Evolutionary conservation across 2,329 filamentous ascomycete genomes (phyloP), one percentile per base, ranked within the genome.

Genomic region (Stemphylium beticola): DNA sequence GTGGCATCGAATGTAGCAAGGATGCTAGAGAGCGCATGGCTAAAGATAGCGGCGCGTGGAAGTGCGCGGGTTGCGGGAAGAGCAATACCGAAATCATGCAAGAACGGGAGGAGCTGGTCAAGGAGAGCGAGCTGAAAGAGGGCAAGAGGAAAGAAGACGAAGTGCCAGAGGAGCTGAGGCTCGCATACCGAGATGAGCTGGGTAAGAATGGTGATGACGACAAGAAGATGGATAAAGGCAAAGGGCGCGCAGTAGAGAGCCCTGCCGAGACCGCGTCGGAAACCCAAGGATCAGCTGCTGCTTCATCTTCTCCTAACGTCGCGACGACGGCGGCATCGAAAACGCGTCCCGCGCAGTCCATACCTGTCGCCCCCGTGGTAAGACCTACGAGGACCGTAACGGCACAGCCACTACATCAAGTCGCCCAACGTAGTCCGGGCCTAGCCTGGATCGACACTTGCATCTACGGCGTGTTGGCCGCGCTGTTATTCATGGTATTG

Each of bases 361-460:
- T 40, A 5, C 32, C 46, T 20, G 29, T 40, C 37, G 32, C 49
- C 8, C 49, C 55, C 0, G 22, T 45, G 2, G 49, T 53, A 17
- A 55, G 46, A 22, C 63, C 62, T 2, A 65, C 63, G 9, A 55
- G 64, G 22, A 67, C 60, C 14, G 48, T 53, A 18, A 57, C 46
- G 7, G 37, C 57, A 22, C 53, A 58, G 2, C 47, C 59, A 14
- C 37, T 57, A 37, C 54, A 66, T 38, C 59, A 65, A 44, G 40
- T 65, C 43, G 57, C 61, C 53, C 74, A 64, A 67, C 72, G 53
- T 12, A 59, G 48, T 36, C 72, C 80, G 47, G 81, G 84, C 14
- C 84, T 87, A 1, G 77, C 86, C 11, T 96, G 91, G 89, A 81
- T 96, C 15, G 93, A 96, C 74, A 85, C 90, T 59, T 84, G 88